These are phyloP conservation scores for Datisca glomerata DNA, from an alignment of 306 rosid species.

Conservation along the genomic window DNA sequence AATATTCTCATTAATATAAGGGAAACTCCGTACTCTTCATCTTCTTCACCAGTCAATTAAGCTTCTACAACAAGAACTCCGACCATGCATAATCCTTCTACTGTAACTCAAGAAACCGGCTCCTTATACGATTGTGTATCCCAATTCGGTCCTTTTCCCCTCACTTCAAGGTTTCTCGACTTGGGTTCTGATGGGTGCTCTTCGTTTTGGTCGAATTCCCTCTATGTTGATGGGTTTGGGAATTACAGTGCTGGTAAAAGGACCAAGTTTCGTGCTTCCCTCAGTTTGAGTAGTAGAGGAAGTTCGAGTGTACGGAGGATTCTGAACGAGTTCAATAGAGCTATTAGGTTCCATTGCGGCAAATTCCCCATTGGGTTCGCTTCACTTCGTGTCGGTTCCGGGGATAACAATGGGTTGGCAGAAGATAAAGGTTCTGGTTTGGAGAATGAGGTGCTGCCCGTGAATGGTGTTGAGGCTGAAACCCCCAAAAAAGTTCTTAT, in stretches of 20 bases:
- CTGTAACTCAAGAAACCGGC: conserved; percentile 32
- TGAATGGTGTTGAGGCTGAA: conserved; percentile 23
- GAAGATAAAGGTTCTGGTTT: conserved; percentile 21
- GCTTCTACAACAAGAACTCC: not conserved
- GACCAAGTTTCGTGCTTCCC: conserved; percentile 28
- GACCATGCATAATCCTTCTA: conserved; percentile 41
- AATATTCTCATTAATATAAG: too few species aligned
- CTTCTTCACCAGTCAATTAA: not conserved
- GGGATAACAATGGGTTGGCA: conserved; percentile 20
- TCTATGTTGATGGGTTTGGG: conserved; percentile 23
- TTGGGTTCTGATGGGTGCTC: conserved; percentile 28
- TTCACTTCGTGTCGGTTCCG: conserved; percentile 30
- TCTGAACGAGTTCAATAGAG: conserved; percentile 46
- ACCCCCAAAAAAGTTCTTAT: conserved; percentile 64
- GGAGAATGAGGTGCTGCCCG: conserved; percentile 18
- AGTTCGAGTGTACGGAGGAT: conserved; percentile 28
- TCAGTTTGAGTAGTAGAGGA: conserved; percentile 21
- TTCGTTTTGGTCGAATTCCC: conserved; percentile 29
- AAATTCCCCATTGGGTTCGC: conserved; percentile 73
- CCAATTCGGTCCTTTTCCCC: conserved; percentile 40
- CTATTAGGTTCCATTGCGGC: conserved; percentile 49
- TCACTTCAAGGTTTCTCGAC: conserved; percentile 23
- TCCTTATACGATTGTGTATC: conserved; percentile 35
- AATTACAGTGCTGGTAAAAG: conserved; percentile 10
- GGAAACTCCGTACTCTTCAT: too few species aligned